Base-by-base conservation (phyloP, 306 rosid species). In the Prunus mume region DNA sequence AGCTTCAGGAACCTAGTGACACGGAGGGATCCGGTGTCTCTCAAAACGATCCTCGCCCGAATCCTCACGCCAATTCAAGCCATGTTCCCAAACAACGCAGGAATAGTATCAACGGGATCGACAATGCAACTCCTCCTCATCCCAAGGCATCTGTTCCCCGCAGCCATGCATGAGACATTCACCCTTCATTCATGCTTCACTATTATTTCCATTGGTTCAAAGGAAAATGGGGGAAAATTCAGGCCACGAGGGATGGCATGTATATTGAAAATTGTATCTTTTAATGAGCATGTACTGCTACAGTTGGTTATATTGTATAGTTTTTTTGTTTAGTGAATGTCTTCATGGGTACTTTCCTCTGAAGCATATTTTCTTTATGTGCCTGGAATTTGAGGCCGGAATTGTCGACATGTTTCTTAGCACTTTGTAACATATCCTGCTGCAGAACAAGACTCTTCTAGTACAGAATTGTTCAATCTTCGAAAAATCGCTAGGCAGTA, bases 1-100 rank as follows among this genome's bases (percentile, higher is more conserved):
- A 84, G 28, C 87, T 96, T 85, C 96, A 78, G 77, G 85, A 84
- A 55, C 65, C 86, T 10, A 75, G 43, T 50, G 89, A 77, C 56
- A 45, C 30, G 25, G 77, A 43, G 43, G 76, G 73, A 74, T 69
- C 47, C 1, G 83, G 67, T 60, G 76, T 71, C 71, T 73, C 89
- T 50, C 55, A 65, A 62, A 86, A 27, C n/a, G 86, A 68, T 64
- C 72, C 46, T 61, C 63, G 8, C 14, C 79, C 34, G 56, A 84
- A 76, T 68, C 81, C 61, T 73, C 75, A 30, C 18, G 87, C 76
- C 47, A 43, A 80, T 47, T 73, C 90, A 68, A 81, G 86, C 68
- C 73, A 54, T 62, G 80, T 70, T 25, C 76, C 79, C 67, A 79
- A 17, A 69, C 85, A 64, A 57, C 89, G 66, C 46, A 76, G 85